A percentile compares a stretch with the other conserved stretches of the same genome.
Evolutionary conservation across 2,329 filamentous ascomycete genomes (phyloP).

Genomic region (Aspergillus viridinutans): DNA sequence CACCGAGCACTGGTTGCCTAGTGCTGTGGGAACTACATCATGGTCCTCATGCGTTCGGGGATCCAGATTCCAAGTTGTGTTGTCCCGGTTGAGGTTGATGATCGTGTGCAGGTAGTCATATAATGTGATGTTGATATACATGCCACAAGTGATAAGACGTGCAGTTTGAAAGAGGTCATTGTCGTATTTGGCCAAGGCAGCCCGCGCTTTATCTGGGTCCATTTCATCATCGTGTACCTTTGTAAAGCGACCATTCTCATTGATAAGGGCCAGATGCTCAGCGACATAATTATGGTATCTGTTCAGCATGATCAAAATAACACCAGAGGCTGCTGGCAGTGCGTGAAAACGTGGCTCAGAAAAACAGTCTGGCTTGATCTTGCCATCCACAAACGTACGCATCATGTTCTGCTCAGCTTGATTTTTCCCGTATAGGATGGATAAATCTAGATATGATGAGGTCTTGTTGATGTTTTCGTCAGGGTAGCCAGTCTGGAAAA

Average conservation of each 20-base stretch:
- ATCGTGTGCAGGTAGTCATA: conserved; percentile 77
- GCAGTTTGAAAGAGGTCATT: conserved; percentile 77
- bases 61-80: conserved; percentile 78
- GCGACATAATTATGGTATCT: conserved; percentile 83
- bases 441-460: conserved; percentile 68
- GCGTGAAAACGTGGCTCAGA: conserved; percentile 66
- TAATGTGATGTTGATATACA: conserved; percentile 76
- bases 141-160: conserved; percentile 64
- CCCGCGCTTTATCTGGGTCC: conserved; percentile 45
- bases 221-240: conserved; percentile 53
- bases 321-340: conserved; percentile 67
- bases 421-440: conserved; percentile 65
- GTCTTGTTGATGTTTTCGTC: conserved; percentile 61
- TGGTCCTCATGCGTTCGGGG: conserved; percentile 60
- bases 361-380: conserved; percentile 68
- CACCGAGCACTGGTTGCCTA: conserved; percentile 77
- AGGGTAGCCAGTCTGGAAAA: conserved; percentile 65
- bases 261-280: conserved; percentile 74
- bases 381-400: conserved; percentile 64
- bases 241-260: conserved; percentile 74
- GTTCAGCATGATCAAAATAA: conserved; percentile 69
- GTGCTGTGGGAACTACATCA: conserved; percentile 56
- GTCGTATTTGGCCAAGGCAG: conserved; percentile 64
- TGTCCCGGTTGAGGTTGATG: conserved; percentile 65
- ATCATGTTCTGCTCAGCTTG: conserved; percentile 48